These are phyloP conservation scores for Monosporascus ibericus DNA, from an alignment of 2,329 filamentous ascomycete species.

Conservation along the genomic window DNA sequence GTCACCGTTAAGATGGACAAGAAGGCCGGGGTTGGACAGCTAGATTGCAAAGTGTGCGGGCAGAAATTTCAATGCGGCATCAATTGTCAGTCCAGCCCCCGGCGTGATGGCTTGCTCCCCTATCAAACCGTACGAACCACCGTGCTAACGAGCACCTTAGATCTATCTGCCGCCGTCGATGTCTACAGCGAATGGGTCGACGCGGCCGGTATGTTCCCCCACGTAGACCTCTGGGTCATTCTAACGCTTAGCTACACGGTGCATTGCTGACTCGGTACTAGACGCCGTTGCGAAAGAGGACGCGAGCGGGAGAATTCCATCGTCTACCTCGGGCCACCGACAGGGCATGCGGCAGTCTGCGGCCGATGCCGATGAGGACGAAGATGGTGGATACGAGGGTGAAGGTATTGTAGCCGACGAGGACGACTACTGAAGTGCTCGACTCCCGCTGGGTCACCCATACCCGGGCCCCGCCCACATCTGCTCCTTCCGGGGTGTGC, in stretches of 20 bases:
- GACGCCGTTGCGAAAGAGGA: slow-evolving; percentile 46
- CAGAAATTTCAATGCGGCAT: slow-evolving; percentile 90
- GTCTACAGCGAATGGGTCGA: slow-evolving; percentile 99
- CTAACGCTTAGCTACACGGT: slow-evolving; percentile 7
- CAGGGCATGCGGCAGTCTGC: slow-evolving; percentile 14
- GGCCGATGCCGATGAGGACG: slow-evolving; percentile 38
- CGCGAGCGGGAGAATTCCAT: slow-evolving; percentile 7
- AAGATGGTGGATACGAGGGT: slow-evolving; percentile 47
- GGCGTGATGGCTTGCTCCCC: neutral
- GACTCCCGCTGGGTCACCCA: too few species aligned
- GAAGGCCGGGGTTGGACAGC: slow-evolving; percentile 77
- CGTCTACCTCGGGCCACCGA: slow-evolving; percentile 10
- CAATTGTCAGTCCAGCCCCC: slow-evolving; percentile 57
- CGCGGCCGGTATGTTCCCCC: slow-evolving; percentile 50
- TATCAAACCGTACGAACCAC: slow-evolving; percentile 4
- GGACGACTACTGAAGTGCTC: slow-evolving; percentile 44
- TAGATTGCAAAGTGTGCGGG: slow-evolving; percentile 88
- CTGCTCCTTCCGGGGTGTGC: too few species aligned
- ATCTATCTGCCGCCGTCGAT: slow-evolving; percentile 85
- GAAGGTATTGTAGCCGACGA: slow-evolving; percentile 49
- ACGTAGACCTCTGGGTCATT: neutral
- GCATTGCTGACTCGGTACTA: slow-evolving; percentile 19
- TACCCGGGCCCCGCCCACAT: too few species aligned
- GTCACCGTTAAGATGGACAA: slow-evolving; percentile 90
- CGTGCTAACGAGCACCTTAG: slow-evolving; percentile 34